phyloP scores from a whole-genome alignment of 2,329 filamentous ascomycete genomes.

The Stagonosporopsis cucurbitacearum region DNA sequence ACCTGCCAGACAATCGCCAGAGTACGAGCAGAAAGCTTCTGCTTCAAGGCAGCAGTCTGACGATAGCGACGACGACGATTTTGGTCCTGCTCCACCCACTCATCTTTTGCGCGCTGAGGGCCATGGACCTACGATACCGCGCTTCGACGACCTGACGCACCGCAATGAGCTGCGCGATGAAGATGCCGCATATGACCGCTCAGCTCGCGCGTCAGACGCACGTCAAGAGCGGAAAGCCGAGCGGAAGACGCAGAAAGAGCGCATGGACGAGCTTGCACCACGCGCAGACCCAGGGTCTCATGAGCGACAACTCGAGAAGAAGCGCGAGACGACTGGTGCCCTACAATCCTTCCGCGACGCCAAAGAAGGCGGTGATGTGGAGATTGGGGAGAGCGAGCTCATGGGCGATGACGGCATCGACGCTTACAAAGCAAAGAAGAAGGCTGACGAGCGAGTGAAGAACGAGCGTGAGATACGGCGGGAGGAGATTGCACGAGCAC shows the following conservation, averaged over 20 bases:
- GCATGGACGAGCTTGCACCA: constrained; percentile 80
- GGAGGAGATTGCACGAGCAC: constrained; percentile 79
- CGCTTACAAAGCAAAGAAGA: constrained; percentile 69
- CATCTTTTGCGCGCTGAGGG: constrained; percentile 33
- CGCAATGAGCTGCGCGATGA: constrained; percentile 64
- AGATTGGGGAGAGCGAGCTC: constrained; percentile 75
- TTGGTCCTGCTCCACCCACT: constrained; percentile 59
- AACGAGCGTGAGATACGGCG: constrained; percentile 81
- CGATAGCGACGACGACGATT: constrained; percentile 56
- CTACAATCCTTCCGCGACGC: constrained; percentile 74
- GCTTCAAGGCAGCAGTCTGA: constrained; percentile 14
- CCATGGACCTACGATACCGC: constrained; percentile 70
- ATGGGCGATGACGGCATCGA: constrained; percentile 76
- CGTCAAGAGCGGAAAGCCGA: constrained; percentile 69
- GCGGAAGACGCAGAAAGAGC: constrained; percentile 70
- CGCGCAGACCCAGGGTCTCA: constrained; percentile 82
- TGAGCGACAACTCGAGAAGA: constrained; percentile 88
- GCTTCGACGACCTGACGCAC: constrained; percentile 74
- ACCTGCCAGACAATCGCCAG: constrained; percentile 28
- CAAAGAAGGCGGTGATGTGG: constrained; percentile 68
- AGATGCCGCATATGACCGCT: constrained; percentile 59
- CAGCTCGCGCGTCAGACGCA: constrained; percentile 58
- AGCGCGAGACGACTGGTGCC: constrained; percentile 71
- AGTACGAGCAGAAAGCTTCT: constrained; percentile 17
- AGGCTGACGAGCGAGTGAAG: constrained; percentile 72